Evolutionary conservation across 2,329 filamentous ascomycete species (phyloP), one percentile per base, ranked within the genome.

Genomic region (Atkinsonella texensis): DNA sequence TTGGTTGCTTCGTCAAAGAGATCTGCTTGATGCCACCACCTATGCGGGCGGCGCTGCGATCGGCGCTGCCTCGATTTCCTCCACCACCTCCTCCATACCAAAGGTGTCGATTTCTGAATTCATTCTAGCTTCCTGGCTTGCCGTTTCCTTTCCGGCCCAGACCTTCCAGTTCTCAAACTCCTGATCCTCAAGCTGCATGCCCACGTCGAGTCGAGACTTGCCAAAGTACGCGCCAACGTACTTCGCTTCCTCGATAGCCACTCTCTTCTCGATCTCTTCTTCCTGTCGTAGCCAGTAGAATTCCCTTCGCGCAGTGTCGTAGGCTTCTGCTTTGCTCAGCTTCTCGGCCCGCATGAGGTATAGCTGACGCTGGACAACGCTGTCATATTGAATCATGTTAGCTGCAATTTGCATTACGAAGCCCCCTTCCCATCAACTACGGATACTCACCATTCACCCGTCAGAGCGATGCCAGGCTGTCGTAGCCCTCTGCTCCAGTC

Each of bases 211-310:
- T 54, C 79, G 76, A 42, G 80, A 75, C 68, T 84, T 86, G 65
- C 89, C 89, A 65, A 97, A 97, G 74, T 89, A 89, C 48, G 89
- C 90, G 50, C 93, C 93, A 6, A 86, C 84, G 60, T 86, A 80
- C 56, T 83, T 74, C 31, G 93, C 91, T 70, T 98, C 93, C 70
- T 98, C 93, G 48, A 81, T 76, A 8, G 91, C 87, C 54, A 98
- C 78, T 59, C 90, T 83, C 59, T 80, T 77, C 70, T 91, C 83
- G 46, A 95, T 79, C 57, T 96, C 89, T 60, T 94, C 83, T 54
- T 81, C 75, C 60, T 95, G 85, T 53, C 93, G 85, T 56, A 91
- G 70, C 45, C 77, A 74, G 72, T 98, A 98, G 70, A 97, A 95
- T 67, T 98, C 91, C 58, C 84, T 84, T 54, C 93, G 86, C 8